Evolutionary conservation across 139 green algal species (phyloP).

Genomic region (Volvox africanus): DNA sequence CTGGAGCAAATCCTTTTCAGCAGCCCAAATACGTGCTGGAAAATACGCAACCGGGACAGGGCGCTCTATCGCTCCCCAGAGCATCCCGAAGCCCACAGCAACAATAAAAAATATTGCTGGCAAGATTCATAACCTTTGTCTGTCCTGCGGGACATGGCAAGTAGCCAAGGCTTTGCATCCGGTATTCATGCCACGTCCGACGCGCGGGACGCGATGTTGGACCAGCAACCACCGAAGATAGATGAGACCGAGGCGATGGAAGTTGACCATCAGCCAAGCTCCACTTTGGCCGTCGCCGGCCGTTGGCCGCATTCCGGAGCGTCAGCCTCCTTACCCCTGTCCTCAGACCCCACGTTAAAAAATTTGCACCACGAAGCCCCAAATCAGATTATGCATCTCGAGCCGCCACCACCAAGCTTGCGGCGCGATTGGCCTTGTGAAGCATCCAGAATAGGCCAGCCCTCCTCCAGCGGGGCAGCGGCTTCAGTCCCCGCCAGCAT

Average conservation of each 20-base stretch:
- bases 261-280: neutral
- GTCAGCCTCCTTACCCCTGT: too few species aligned
- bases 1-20: too few species aligned
- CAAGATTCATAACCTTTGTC: neutral
- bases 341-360: too few species aligned
- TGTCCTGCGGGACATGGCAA: slow-evolving; percentile 27
- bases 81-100: too few species aligned
- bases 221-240: neutral
- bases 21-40: too few species aligned
- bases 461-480: neutral
- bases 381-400: too few species aligned
- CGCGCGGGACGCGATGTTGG: neutral
- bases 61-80: too few species aligned
- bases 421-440: too few species aligned
- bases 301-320: too few species aligned
- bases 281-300: neutral
- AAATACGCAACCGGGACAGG: too few species aligned
- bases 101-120: neutral
- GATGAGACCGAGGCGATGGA: neutral
- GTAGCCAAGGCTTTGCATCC: neutral
- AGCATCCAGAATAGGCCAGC: neutral
- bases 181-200: neutral
- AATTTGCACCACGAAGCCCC: too few species aligned
- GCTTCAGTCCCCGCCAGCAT: neutral
- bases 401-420: too few species aligned